Evolutionary conservation across 2,329 filamentous ascomycete species (phyloP).

Genomic region (Phialophora verrucosa): DNA sequence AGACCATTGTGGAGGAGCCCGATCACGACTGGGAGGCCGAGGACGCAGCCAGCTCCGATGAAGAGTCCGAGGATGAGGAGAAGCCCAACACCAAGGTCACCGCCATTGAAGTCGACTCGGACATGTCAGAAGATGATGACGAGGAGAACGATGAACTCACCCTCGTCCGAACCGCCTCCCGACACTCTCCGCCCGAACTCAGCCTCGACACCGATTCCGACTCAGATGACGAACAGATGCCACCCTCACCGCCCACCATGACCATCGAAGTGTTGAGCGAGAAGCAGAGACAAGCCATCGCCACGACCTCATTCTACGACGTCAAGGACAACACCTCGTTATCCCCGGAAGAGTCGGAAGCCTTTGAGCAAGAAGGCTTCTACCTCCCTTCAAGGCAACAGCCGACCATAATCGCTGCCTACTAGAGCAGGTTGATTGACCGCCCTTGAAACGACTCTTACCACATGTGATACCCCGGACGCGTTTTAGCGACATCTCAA

Average conservation of each 20-base stretch:
- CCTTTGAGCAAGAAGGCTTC: slow-evolving; percentile 56
- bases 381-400: slow-evolving; percentile 53
- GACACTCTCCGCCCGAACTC: slow-evolving; percentile 71
- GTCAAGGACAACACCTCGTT: slow-evolving; percentile 34
- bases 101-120: slow-evolving; percentile 59
- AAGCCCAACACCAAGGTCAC: slow-evolving; percentile 60
- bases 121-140: slow-evolving; percentile 59
- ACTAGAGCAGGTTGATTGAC: slow-evolving; percentile 45
- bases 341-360: slow-evolving; percentile 39
- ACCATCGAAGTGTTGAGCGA: slow-evolving; percentile 65
- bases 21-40: slow-evolving; percentile 74
- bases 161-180: slow-evolving; percentile 72
- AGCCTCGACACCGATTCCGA: slow-evolving; percentile 68
- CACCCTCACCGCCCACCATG: slow-evolving; percentile 68
- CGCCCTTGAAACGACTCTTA: slow-evolving; percentile 35
- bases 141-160: slow-evolving; percentile 68
- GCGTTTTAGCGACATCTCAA: slow-evolving; percentile 23
- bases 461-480: slow-evolving; percentile 33
- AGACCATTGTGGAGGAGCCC: slow-evolving; percentile 73
- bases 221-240: slow-evolving; percentile 75
- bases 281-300: slow-evolving; percentile 57
- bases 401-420: slow-evolving; percentile 57
- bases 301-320: slow-evolving; percentile 50
- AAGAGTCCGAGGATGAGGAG: slow-evolving; percentile 60
- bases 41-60: slow-evolving; percentile 62